phyloP scores from a whole-genome alignment of 441 rosid genomes.

The Corymbia citriodora region DNA sequence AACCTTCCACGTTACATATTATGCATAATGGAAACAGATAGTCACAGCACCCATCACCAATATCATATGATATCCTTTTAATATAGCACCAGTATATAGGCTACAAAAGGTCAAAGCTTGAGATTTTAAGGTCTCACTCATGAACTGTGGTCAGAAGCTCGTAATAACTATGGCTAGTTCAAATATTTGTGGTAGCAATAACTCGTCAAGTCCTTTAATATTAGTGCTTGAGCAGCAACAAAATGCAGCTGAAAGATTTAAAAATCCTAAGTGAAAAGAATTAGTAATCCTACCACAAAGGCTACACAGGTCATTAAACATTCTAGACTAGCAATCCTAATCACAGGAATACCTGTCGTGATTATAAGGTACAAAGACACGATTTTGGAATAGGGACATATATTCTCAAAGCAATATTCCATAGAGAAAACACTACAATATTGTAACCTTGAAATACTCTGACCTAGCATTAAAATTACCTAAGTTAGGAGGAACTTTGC shows the following conservation, averaged over 20 bases:
- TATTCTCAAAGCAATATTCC: neutral
- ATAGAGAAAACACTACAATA: neutral
- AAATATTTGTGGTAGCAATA: neutral
- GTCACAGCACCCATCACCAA: neutral
- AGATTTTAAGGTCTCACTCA: neutral
- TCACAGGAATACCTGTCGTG: neutral
- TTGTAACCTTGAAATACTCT: conserved; percentile 30
- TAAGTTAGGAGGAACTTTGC: conserved; percentile 44
- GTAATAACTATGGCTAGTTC: neutral
- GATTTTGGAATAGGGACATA: neutral
- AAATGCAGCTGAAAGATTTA: neutral
- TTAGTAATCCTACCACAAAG: neutral
- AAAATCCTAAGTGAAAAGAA: neutral
- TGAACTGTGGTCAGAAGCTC: neutral
- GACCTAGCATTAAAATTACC: conserved; percentile 42
- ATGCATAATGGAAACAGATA: neutral
- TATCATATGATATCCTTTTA: neutral
- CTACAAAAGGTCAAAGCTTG: neutral
- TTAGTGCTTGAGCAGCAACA: neutral
- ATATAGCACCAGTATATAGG: neutral
- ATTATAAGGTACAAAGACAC: neutral
- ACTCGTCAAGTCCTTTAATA: neutral
- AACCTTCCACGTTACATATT: neutral
- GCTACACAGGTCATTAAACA: neutral
- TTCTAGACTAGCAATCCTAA: neutral